phyloP scores from a whole-genome alignment of 2,329 filamentous ascomycete species.

The Colletotrichum sp. region DNA sequence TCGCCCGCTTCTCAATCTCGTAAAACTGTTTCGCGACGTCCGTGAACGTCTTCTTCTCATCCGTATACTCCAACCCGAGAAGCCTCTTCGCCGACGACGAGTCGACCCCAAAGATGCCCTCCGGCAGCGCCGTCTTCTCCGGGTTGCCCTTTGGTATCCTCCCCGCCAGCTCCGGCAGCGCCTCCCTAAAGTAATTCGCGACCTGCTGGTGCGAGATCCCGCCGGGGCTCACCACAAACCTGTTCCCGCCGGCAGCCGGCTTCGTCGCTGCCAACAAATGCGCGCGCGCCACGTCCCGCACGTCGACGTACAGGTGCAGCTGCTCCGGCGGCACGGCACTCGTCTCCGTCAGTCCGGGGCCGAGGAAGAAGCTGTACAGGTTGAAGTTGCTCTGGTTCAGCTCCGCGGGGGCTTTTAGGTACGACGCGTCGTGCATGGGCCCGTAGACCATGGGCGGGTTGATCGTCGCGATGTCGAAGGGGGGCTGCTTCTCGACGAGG shows the following conservation, averaged over 20 bases:
- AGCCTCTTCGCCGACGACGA: slow-evolving; percentile 22
- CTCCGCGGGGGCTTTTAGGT: neutral
- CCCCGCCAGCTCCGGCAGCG: slow-evolving; percentile 22
- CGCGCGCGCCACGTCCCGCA: slow-evolving; percentile 29
- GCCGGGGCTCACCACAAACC: slow-evolving; percentile 26
- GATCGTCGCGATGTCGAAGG: slow-evolving; percentile 42
- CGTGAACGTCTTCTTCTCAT: slow-evolving; percentile 23
- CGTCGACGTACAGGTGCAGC: slow-evolving; percentile 31
- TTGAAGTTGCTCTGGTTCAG: slow-evolving; percentile 11
- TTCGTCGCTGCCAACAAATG: slow-evolving; percentile 27
- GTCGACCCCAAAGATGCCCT: slow-evolving; percentile 23
- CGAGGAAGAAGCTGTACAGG: slow-evolving; percentile 5
- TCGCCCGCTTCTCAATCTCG: slow-evolving; percentile 21
- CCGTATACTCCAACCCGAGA: slow-evolving; percentile 26
- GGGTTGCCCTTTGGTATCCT: slow-evolving; percentile 25
- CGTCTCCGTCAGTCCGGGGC: neutral
- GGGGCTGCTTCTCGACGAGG: slow-evolving; percentile 29
- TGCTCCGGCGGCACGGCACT: slow-evolving; percentile 18
- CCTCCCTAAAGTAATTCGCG: slow-evolving; percentile 24
- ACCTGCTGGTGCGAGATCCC: slow-evolving; percentile 25
- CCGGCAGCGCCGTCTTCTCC: slow-evolving; percentile 14
- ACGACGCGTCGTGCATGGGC: neutral
- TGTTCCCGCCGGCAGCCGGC: slow-evolving; percentile 27
- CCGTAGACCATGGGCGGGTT: slow-evolving; percentile 19
- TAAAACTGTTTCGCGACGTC: slow-evolving; percentile 25